Conservation (phyloP, 768 basidiomycete genomes). For the Russula earlei region DNA sequence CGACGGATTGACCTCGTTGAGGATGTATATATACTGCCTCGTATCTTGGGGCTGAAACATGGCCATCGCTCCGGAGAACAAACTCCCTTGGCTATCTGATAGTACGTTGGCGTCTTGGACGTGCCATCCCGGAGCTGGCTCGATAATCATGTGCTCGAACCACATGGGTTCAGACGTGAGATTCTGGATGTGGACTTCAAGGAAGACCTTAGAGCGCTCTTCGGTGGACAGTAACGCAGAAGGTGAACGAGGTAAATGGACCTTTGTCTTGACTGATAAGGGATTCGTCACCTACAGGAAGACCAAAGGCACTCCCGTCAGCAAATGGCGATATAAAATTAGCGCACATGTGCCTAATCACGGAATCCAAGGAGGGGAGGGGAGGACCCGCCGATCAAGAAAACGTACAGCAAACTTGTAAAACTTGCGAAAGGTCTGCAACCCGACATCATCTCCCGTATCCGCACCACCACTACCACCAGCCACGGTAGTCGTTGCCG, state of each 20-base stretch:
- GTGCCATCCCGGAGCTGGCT: slow-evolving; percentile 59
- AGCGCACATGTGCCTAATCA: not conserved
- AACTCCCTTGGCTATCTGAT: slow-evolving; percentile 23
- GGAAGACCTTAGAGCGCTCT: slow-evolving; percentile 76
- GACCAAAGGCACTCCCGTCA: not conserved
- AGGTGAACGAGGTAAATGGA: slow-evolving; percentile 67
- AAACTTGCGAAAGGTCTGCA: slow-evolving; percentile 77
- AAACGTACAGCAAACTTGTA: slow-evolving; percentile 73
- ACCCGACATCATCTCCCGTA: slow-evolving; percentile 36
- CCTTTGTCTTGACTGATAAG: slow-evolving; percentile 90
- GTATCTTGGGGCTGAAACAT: slow-evolving; percentile 78
- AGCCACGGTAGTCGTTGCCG: slow-evolving; percentile 35
- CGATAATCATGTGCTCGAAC: slow-evolving; percentile 76
- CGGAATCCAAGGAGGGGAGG: not conserved
- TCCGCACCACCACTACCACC: not conserved
- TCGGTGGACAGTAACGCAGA: slow-evolving; percentile 51
- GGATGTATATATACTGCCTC: slow-evolving; percentile 81
- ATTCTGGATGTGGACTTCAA: slow-evolving; percentile 92
- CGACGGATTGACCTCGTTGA: slow-evolving; percentile 43
- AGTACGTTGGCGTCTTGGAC: slow-evolving; percentile 46
- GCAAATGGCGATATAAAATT: too few relatives aligned
- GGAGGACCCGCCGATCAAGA: too few relatives aligned
- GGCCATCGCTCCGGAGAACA: slow-evolving; percentile 55
- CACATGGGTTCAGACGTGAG: slow-evolving; percentile 65
- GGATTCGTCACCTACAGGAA: slow-evolving; percentile 77